Conservation (phyloP, 306 rosid genomes). For the Prunus davidiana region DNA sequence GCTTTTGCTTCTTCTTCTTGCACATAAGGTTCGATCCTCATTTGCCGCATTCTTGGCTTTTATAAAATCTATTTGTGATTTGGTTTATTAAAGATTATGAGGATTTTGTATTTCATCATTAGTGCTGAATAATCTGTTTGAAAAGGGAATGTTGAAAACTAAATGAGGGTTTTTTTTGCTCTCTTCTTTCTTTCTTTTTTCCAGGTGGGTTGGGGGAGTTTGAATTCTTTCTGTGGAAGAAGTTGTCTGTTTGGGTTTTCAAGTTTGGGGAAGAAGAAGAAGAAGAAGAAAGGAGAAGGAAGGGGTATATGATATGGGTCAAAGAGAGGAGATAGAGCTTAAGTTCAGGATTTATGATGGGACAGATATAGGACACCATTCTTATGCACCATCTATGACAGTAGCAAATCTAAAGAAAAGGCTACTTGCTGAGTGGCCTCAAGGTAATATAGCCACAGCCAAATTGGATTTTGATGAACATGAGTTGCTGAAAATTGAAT, state of each 20-base stretch:
- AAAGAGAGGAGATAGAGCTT: constrained; percentile 54
- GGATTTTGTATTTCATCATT: not conserved
- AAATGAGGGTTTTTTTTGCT: not conserved
- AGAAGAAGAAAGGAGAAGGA: constrained; percentile 14
- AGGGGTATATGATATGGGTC: constrained; percentile 41
- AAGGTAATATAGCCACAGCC: constrained; percentile 37
- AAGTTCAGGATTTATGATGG: constrained; percentile 75
- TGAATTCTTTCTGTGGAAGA: constrained; percentile 23
- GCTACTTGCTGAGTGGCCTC: constrained; percentile 73
- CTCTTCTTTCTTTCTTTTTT: constrained; percentile 11
- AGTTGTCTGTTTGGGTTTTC: constrained; percentile 24
- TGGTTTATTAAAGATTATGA: not conserved
- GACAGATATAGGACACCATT: constrained; percentile 59
- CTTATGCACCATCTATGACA: constrained; percentile 48
- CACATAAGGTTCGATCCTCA: constrained; percentile 26
- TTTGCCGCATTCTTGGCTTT: constrained; percentile 14
- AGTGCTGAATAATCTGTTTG: not conserved
- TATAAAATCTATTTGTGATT: not conserved
- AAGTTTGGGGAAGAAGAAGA: constrained; percentile 24
- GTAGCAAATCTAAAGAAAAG: constrained; percentile 59
- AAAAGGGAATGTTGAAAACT: not conserved
- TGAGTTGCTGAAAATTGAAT: not conserved
- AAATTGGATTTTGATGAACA: not conserved
- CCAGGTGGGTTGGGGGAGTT: constrained; percentile 43
- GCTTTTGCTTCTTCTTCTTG: constrained; percentile 26